Percentiles rank a stretch among this genome's conserved stretches.
Conservation (phyloP, 441 rosid genomes). For the Erodium texanum region DNA sequence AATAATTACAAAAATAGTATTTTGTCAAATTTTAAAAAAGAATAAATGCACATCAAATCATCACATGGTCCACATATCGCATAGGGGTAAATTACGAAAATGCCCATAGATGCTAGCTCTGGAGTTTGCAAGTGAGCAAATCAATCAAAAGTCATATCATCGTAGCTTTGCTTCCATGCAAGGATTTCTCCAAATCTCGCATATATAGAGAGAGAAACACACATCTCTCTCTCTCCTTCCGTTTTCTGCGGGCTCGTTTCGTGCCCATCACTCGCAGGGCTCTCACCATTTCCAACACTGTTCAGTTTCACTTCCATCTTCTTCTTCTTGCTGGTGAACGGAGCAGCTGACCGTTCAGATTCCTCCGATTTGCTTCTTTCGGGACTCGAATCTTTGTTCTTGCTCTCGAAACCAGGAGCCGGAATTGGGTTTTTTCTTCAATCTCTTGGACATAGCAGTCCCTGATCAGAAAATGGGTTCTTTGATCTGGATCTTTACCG, state of each 20-base stretch:
- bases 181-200: slow-evolving; percentile 9
- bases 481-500: slow-evolving; percentile 19
- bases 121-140: no score
- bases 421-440: slow-evolving; percentile 9
- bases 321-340: no score
- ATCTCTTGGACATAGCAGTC: slow-evolving; percentile 7
- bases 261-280: not conserved
- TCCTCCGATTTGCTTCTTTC: not conserved
- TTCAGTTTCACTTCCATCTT: not conserved
- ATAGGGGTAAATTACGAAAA: not conserved
- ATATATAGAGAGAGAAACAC: slow-evolving; percentile 4
- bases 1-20: not conserved
- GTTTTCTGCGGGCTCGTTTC: not conserved
- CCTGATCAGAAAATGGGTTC: slow-evolving; percentile 12
- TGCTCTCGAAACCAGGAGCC: not conserved
- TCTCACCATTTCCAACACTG: not conserved
- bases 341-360: no score
- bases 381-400: not conserved
- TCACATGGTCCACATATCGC: not conserved
- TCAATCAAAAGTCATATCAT: not conserved
- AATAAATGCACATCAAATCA: not conserved
- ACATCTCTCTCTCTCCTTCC: slow-evolving; percentile 2
- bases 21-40: not conserved
- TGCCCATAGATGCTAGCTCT: not conserved
- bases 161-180: slow-evolving; percentile 24